These are phyloP conservation scores for Blastomyces emzantsi DNA, from an alignment of 2,329 filamentous ascomycete genomes.

Conservation along the genomic window DNA sequence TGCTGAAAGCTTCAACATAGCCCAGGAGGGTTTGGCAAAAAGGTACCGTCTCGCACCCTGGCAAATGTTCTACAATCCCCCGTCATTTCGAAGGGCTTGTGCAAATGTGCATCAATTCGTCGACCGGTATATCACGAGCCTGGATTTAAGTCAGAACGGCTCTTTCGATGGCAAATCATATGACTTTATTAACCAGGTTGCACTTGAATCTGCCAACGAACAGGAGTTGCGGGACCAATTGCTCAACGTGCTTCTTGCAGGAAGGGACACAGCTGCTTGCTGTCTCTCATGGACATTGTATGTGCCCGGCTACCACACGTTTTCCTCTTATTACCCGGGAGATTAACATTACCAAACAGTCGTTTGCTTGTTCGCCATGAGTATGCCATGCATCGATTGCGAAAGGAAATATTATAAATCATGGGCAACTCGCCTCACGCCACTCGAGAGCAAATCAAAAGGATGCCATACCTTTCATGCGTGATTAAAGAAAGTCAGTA, in stretches of 20 bases:
- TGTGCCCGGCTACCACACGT: constrained; percentile 16
- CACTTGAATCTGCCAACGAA: constrained; percentile 12
- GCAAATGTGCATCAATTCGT: constrained; percentile 19
- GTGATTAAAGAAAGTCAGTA: constrained; percentile 40
- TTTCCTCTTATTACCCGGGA: background rate
- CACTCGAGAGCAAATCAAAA: constrained; percentile 23
- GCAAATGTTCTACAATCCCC: constrained; percentile 25
- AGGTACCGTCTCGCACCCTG: constrained; percentile 25
- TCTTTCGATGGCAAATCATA: constrained; percentile 6
- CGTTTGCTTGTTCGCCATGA: constrained; percentile 21
- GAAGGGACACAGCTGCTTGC: constrained; percentile 26
- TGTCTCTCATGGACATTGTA: constrained; percentile 25
- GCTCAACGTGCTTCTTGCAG: constrained; percentile 24
- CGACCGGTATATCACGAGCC: constrained; percentile 17
- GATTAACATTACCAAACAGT: constrained; percentile 11
- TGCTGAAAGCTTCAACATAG: constrained; percentile 20
- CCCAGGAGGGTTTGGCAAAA: constrained; percentile 21
- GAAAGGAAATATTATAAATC: constrained; percentile 17
- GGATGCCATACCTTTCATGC: constrained; percentile 42
- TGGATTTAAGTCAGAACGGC: constrained; percentile 10
- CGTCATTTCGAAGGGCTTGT: constrained; percentile 24
- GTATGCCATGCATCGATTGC: constrained; percentile 15
- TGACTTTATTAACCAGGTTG: constrained; percentile 11
- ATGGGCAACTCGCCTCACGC: constrained; percentile 15
- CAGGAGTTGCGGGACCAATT: constrained; percentile 25